A percentile compares a stretch with the other conserved stretches of the same genome.
These are phyloP conservation scores for Rhododendron williamsianum DNA, from an alignment of 148 eudicot genomes.

Conservation along the genomic window DNA sequence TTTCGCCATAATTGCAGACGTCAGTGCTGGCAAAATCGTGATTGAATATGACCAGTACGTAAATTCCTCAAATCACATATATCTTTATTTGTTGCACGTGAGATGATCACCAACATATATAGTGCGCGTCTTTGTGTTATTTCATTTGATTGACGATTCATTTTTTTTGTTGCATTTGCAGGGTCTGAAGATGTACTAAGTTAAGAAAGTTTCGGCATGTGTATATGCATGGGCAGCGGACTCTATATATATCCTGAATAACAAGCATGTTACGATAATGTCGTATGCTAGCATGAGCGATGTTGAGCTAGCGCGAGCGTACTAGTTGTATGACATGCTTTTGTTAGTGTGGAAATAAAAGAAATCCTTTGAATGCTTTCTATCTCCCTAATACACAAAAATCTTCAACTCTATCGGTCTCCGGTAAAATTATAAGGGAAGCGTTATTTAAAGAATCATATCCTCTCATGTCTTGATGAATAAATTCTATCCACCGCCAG, in stretches of 20 bases:
- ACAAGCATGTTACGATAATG: neutral
- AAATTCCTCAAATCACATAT: neutral
- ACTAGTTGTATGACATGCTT: too few species aligned
- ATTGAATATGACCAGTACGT: constrained; percentile 8
- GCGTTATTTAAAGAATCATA: too few species aligned
- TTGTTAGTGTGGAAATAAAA: neutral
- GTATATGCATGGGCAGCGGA: neutral
- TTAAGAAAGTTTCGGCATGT: neutral
- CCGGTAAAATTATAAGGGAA: too few species aligned
- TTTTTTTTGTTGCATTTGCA: neutral
- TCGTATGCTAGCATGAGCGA: neutral
- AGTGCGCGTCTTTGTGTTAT: neutral
- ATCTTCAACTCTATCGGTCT: neutral
- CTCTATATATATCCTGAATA: neutral
- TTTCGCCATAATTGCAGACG: constrained; percentile 26
- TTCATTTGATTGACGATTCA: neutral
- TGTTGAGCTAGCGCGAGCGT: neutral
- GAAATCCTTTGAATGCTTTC: neutral
- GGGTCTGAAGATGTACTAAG: neutral
- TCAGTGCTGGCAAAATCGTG: constrained; percentile 20
- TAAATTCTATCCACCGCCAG: too few species aligned
- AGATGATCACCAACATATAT: too few species aligned
- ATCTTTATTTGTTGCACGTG: neutral
- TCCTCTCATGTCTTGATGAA: too few species aligned
- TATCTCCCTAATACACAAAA: too few species aligned